Evolutionary conservation across 306 rosid species (phyloP).

Genomic region (Ziziphus jujuba): DNA sequence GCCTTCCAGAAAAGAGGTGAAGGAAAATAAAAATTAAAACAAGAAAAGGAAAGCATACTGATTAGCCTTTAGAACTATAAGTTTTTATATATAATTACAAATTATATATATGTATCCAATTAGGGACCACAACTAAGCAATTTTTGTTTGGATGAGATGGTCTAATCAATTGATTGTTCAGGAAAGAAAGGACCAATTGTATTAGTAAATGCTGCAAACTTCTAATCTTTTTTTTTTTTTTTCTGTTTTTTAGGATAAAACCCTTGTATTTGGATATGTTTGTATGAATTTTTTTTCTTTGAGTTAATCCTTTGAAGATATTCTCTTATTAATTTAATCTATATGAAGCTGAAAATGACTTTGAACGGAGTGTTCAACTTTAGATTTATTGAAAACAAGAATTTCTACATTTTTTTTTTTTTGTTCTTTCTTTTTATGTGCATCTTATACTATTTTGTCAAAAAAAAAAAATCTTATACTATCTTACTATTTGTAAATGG

Average conservation of each 20-base stretch:
- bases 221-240: background rate
- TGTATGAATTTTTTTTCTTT: background rate
- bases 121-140: slow-evolving; percentile 22
- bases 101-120: background rate
- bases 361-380: no score
- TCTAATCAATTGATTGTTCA: slow-evolving; percentile 31
- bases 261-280: no score
- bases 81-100: slow-evolving; percentile 18
- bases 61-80: slow-evolving; percentile 3
- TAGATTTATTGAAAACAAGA: no score
- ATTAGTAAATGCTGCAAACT: slow-evolving; percentile 20
- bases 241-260: no score
- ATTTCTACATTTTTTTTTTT: no score
- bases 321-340: no score
- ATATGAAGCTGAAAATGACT: no score
- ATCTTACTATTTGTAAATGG: no score
- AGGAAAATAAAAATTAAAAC: background rate
- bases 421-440: no score
- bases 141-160: slow-evolving; percentile 19
- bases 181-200: slow-evolving; percentile 17
- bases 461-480: no score
- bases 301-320: no score
- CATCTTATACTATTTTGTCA: no score
- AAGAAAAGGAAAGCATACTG: slow-evolving; percentile 4
- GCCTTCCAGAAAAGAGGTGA: background rate